Evolutionary conservation across 441 rosid genomes (phyloP), one percentile per base, ranked within the genome.

Genomic region (Brassica balearica): DNA sequence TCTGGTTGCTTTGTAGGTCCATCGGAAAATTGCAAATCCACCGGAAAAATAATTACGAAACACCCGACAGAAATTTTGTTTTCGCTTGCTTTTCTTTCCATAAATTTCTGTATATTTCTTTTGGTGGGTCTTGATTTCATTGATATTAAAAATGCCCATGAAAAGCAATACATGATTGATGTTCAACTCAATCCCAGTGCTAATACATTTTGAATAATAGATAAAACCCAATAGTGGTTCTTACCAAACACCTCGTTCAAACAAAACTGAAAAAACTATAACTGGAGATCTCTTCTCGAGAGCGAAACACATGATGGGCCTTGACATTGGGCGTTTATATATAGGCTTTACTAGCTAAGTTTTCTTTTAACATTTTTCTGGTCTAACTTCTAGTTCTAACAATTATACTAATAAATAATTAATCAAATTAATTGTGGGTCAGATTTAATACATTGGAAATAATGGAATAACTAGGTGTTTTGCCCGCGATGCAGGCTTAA

Each of bases 1-100:
- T 77, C 56, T 61, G 61, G 79, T 75, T 75, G 34, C 68, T 25
- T 60, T n/a, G 72, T 59, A 75, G 67, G 70, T 38, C 70, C 70
- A 51, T 69, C 2, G 1, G 11, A 62, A 76, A 69, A 8, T 61
- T 68, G 62, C 74, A 29, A 75, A 75, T 68, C 79, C 23, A 29
- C 68, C 34, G 11, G 48, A 20, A 34, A 63, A 34, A 48, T 62
- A 77, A 65, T 58, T 65, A 41, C 76, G 32, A 55, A 65, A 77
- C 43, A 2, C 51, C 36, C 71, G 65, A 70, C 22, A 36, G 38
- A n/a, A 46, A 11, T 46, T 46, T 11, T 46, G 6, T 46, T 46
- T 12, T 46, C 53, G 14, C 6, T 46, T 46, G 12, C 51, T 46
- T 46, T 46, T 46, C 55, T 46, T 46, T 46, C 15, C 15, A 46